Evolutionary conservation across 73 alveolate genomes (phyloP), one percentile per base, ranked within the genome.

Genomic region (Paramecium primaurelia): DNA sequence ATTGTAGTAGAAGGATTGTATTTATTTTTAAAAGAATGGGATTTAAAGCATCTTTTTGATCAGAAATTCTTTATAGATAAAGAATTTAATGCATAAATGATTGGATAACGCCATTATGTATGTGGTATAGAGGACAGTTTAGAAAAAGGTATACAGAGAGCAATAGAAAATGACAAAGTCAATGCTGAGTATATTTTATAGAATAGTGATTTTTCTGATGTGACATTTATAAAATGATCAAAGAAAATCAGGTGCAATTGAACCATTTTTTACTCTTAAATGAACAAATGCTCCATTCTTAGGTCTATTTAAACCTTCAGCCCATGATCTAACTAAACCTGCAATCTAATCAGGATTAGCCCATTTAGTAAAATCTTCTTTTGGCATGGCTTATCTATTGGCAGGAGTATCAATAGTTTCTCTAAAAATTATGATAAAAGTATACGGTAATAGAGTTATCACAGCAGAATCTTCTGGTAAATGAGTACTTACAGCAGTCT

Each of bases 311-410:
- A 92, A 86, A 4, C 98, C 97, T 40, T 94, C 96, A 8, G 96
- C 97, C 96, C 95, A 95, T 94, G 93, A 91, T 73, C 95, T 94
- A 32, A 96, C 64, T 9, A 96, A 68, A n/a, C 94, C 96, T 14
- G 98, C 97, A 36, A 96, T 95, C 51, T 96, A 87, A 49, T 84
- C 92, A 22, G 96, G 96, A 12, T 92, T 92, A 11, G 95, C 95
- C 98, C 98, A 96, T 28, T 93, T 86, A 6, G 94, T 49, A n/a
- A 47, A 59, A 85, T 96, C 97, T 34, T 93, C 96, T 69, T 94
- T 96, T 88, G 97, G 96, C 98, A 95, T 96, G 1, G 97, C 96
- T 71, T 64, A 93, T 92, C 98, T 87, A 71, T 96, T 96, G 3
- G 93, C 73, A 20, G 94, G 95, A 9, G 97, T 95, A 73, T 96